phyloP scores from a whole-genome alignment of 169 alveolate species.

The Babesia bovis region DNA sequence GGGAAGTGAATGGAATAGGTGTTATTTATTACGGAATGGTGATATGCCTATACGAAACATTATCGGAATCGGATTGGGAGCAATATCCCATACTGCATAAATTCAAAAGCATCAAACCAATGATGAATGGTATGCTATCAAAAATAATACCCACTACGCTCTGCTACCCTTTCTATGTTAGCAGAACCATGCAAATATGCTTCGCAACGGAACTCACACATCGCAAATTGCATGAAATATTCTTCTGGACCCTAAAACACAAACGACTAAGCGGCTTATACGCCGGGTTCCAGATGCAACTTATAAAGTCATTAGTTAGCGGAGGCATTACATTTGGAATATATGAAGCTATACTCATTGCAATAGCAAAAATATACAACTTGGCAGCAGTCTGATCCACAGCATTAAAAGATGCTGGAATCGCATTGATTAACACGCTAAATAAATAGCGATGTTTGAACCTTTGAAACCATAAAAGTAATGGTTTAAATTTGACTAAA shows the following conservation, averaged over 20 bases:
- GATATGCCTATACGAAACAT: slow-evolving; percentile 52
- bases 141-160: slow-evolving; percentile 45
- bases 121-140: slow-evolving; percentile 55
- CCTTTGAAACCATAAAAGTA: no score
- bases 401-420: not conserved
- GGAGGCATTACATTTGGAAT: slow-evolving; percentile 60
- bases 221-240: slow-evolving; percentile 6
- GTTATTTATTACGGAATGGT: slow-evolving; percentile 42
- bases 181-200: slow-evolving; percentile 61
- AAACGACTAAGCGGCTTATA: slow-evolving; percentile 56
- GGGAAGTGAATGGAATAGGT: slow-evolving; percentile 32
- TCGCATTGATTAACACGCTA: no score
- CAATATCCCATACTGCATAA: not conserved
- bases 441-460: no score
- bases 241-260: slow-evolving; percentile 44
- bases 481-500: no score
- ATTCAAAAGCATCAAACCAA: slow-evolving; percentile 29
- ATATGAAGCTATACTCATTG: slow-evolving; percentile 34
- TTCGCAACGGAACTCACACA: slow-evolving; percentile 44
- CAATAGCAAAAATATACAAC: slow-evolving; percentile 27
- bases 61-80: slow-evolving; percentile 29
- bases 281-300: slow-evolving; percentile 64
- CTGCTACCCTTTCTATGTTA: slow-evolving; percentile 62
- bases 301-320: slow-evolving; percentile 40
- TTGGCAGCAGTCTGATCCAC: not conserved